A percentile compares a stretch with the other conserved stretches of the same genome.
These are phyloP conservation scores for slime mould (Dictyostelium discoideum) DNA, from an alignment of 78 protist genomes.

Conservation along the genomic window DNA sequence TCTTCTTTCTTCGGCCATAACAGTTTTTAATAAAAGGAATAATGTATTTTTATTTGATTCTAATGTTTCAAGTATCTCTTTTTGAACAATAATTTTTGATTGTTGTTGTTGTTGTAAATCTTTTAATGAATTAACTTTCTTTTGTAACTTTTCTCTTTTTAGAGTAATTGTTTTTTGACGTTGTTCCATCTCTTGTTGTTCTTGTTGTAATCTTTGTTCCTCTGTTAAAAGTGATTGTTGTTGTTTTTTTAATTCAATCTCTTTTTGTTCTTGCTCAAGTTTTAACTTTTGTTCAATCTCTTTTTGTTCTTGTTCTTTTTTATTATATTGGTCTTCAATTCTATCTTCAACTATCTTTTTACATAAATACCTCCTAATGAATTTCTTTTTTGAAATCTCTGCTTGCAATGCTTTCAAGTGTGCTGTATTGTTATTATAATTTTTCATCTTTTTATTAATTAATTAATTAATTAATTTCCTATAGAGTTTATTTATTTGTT, in stretches of 20 bases:
- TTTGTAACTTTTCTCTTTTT: not conserved
- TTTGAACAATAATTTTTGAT: not conserved
- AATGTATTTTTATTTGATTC: not conserved
- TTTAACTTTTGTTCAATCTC: not conserved
- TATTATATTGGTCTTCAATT: not conserved
- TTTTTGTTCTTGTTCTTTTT: not conserved
- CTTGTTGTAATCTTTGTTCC: conserved; percentile 8
- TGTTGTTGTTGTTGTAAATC: not conserved
- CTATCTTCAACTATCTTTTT: not conserved
- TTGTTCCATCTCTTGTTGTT: not conserved
- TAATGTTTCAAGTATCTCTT: not conserved
- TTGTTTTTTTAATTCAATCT: not conserved
- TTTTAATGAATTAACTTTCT: not conserved
- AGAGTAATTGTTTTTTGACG: not conserved
- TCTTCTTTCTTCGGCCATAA: not conserved
- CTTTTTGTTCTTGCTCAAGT: not conserved
- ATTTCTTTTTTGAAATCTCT: not conserved
- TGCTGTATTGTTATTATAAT: not conserved
- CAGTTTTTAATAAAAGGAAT: not conserved
- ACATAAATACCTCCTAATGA: conserved; percentile 8
- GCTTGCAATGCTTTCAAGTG: conserved; percentile 31
- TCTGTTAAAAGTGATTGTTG: not conserved
- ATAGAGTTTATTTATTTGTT: no score
- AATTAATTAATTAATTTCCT: not conserved
- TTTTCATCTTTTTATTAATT: not conserved